Conservation (phyloP, 2,329 filamentous ascomycete genomes). For the Apiospora hydei region DNA sequence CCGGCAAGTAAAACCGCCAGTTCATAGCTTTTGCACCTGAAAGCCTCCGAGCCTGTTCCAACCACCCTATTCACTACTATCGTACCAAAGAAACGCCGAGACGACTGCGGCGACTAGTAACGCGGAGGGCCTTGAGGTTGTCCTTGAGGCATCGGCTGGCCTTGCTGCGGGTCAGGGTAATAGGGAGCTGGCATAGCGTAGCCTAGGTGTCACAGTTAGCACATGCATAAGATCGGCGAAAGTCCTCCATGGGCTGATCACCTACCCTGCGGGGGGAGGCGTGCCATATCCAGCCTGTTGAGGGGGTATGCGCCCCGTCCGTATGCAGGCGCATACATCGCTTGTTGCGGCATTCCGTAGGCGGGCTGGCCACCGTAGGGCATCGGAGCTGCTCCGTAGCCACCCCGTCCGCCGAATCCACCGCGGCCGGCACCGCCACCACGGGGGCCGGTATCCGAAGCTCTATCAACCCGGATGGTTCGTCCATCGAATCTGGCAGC, state of each 20-base stretch:
- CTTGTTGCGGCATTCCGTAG: constrained; percentile 45
- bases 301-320: constrained; percentile 52
- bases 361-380: constrained; percentile 47
- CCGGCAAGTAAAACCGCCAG: not conserved
- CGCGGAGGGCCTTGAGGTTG: constrained; percentile 49
- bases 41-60: not conserved
- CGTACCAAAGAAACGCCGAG: not conserved
- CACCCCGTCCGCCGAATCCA: constrained; percentile 30
- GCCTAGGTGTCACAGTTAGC: constrained; percentile 30
- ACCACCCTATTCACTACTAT: not conserved
- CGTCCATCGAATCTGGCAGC: constrained; percentile 88
- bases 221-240: not conserved
- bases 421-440: constrained; percentile 51
- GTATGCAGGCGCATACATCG: constrained; percentile 51
- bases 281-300: constrained; percentile 49
- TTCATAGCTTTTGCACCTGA: not conserved
- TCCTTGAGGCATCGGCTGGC: constrained; percentile 46
- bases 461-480: constrained; percentile 93
- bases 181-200: constrained; percentile 45
- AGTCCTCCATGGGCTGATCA: not conserved
- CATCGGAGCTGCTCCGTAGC: constrained; percentile 43
- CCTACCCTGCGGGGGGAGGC: constrained; percentile 52
- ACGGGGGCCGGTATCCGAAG: constrained; percentile 78
- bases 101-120: constrained; percentile 44
- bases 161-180: constrained; percentile 54